Evolutionary conservation across 306 rosid genomes (phyloP), one percentile per base, ranked within the genome.

Genomic region (Amphicarpaea edgeworthii): DNA sequence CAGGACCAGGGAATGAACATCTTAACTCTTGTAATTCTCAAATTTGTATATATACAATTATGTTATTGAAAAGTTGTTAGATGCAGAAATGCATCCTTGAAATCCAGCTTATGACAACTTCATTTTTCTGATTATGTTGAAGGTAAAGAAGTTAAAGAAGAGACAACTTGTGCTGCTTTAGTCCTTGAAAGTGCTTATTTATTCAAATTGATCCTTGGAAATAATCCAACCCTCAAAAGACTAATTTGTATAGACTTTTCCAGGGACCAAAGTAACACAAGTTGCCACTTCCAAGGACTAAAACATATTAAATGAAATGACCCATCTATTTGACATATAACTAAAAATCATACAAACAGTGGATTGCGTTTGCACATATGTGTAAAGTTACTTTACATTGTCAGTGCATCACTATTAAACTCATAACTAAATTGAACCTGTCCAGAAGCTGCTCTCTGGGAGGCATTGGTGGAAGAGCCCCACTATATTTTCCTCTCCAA

Each of bases 401-500:
- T n/a, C n/a, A n/a, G n/a, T n/a, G n/a, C n/a, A n/a, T n/a, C n/a
- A n/a, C 34, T 51, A 53, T 57, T 12, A 8, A 59, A 47, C 16
- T 60, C 17, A 32, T 40, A 30, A 77, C 21, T 23, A 49, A 65
- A 12, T 20, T 12, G 82, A 54, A 93, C 98, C 98, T 89, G 80
- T 92, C 98, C 82, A 95, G 16, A 32, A 95, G 88, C 74, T 92
- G 88, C 72, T 95, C 97, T 84, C 84, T 92, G 0, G 97, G 92
- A 53, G 98, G 97, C 53, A 88, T 77, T 2, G 92, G 96, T 19
- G 97, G 96, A 85, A 90, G 91, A 68, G 24, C 84, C n/a, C 86
- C 93, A n/a, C 66, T 79, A 82, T 79, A 87, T 73, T 86, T 90
- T 80, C 96, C 95, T 84, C 83, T 85, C 98, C 98, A 95, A 41